These are phyloP conservation scores for Chlamydomonas applanata DNA, from an alignment of 139 green algal genomes.

Conservation along the genomic window DNA sequence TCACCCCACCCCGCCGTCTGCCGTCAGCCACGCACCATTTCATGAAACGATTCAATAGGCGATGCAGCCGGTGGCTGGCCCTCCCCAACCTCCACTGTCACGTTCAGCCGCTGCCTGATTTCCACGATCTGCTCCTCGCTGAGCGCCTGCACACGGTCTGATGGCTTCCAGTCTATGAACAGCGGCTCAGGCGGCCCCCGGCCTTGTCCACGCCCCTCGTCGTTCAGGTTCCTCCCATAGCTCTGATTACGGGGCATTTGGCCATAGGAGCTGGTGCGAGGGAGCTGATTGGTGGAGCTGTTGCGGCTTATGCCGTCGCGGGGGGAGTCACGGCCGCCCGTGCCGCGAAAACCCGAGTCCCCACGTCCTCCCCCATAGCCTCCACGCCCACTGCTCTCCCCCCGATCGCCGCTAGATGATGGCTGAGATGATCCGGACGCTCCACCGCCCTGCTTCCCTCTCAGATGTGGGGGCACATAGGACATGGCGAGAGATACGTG, in stretches of 20 bases:
- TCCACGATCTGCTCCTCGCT: slow-evolving; percentile 62
- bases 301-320: slow-evolving; percentile 6
- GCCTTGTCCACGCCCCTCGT: neutral
- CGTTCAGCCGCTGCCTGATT: slow-evolving; percentile 69
- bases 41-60: slow-evolving; percentile 75
- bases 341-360: slow-evolving; percentile 7
- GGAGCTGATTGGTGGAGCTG: neutral
- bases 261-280: slow-evolving; percentile 3
- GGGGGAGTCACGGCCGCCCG: slow-evolving; percentile 4
- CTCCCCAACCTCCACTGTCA: slow-evolving; percentile 53
- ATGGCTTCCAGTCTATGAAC: slow-evolving; percentile 52
- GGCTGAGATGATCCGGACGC: slow-evolving; percentile 5
- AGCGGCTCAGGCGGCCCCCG: slow-evolving; percentile 13
- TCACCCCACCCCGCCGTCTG: too few species aligned
- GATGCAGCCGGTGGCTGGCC: slow-evolving; percentile 33
- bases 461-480: slow-evolving; percentile 58
- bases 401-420: neutral
- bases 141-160: slow-evolving; percentile 52
- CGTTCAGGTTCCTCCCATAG: neutral
- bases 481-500: slow-evolving; percentile 15
- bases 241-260: neutral
- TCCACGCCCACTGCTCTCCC: neutral
- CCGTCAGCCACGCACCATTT: slow-evolving; percentile 59
- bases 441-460: slow-evolving; percentile 12
- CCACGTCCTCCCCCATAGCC: neutral